Base-by-base conservation (phyloP, 1,284 basidiomycete species). In the Pseudozyma tsukubaensis region DNA sequence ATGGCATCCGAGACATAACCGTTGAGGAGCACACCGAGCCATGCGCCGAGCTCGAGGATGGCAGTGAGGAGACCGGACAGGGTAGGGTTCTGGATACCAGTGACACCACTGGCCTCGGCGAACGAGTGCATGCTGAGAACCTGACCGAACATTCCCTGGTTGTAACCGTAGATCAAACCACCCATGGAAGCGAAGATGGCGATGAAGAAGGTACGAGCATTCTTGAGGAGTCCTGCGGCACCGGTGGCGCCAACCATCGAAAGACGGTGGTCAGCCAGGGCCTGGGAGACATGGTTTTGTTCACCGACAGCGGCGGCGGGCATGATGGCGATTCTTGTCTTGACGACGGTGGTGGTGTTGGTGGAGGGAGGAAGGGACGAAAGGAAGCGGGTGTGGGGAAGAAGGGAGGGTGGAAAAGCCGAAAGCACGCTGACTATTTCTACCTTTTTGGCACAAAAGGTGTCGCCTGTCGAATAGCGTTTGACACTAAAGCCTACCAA, bases 101-200 rank as follows among this genome's bases (percentile, higher is more conserved):
- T 89, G 12, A 92, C 86, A 8, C 90, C 90, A 88, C 89, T 92
- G 12, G 89, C 87, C 52, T 84, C 73, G 35, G 88, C 72, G 75
- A 93, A 93, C 71, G 91, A 90, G 50, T 87, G 86, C 92, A 93
- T 93, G n/a, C 92, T 91, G 14, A 93, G 87, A 9, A 93, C 89
- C 82, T 92, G 78, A 44, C 77, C 77, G 35, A 79, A 80, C 68
- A 78, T 70, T 39, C 90, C 90, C 78, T 91, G 90, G 74, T 91
- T 90, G 83, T 91, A 91, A 5, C 92, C 92, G 83, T 93, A 93
- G 24, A 91, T 89, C 50, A 93, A 82, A 0, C 92, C 92, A 4
- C 92, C 92, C 74, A 93, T 88, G 14, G 90, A 91, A 0, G 90
- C 92, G 49, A 81, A 81, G 35, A 81, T 60, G 44, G 79, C 79